These are phyloP conservation scores for Ettlia oleoabundans DNA, from an alignment of 139 green algal species.

Conservation along the genomic window DNA sequence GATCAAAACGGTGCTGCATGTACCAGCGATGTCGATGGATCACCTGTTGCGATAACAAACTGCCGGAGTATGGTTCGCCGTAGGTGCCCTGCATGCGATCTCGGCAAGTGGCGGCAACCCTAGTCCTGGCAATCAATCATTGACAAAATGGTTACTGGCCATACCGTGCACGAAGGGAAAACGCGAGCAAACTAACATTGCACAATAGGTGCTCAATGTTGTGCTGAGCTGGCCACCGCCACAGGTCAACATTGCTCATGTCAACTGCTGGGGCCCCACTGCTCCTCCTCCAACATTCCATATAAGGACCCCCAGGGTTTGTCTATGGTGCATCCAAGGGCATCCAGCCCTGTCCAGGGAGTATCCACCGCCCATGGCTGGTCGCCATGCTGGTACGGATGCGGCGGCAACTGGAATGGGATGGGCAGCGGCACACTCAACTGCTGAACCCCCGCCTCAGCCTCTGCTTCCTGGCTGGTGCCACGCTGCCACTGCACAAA, in stretches of 20 bases:
- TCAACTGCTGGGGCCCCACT: neutral
- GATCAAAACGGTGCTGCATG: no score
- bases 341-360: slow-evolving; percentile 16
- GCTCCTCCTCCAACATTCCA: neutral
- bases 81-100: no score
- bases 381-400: slow-evolving; percentile 7
- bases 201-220: no score
- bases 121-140: no score
- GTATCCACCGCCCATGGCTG: slow-evolving; percentile 8
- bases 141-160: no score
- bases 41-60: no score
- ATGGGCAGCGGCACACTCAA: slow-evolving; percentile 38
- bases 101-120: no score
- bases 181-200: no score
- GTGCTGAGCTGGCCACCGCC: no score
- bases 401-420: slow-evolving; percentile 36
- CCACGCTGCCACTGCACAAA: slow-evolving; percentile 31
- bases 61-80: no score
- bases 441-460: neutral
- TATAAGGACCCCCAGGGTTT: neutral
- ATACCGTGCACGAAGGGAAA: no score
- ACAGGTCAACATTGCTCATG: neutral
- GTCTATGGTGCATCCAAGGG: neutral
- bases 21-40: no score
- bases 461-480: neutral